phyloP scores from a whole-genome alignment of 257 asterid species.

The Solanum clarkiae region DNA sequence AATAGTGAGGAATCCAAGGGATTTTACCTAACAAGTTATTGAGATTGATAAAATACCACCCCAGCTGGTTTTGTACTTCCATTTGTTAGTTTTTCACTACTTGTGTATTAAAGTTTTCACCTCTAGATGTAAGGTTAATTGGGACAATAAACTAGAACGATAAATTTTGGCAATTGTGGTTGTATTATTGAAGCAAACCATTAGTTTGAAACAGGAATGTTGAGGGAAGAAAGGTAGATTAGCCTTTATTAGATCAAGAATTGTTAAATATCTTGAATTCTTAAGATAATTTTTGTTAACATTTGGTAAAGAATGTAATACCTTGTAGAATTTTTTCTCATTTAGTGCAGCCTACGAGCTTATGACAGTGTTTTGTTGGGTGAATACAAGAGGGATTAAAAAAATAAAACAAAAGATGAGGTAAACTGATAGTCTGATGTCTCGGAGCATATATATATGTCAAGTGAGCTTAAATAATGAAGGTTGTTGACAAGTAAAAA shows the following conservation, averaged over 20 bases:
- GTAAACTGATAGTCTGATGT: neutral
- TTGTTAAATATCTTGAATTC: neutral
- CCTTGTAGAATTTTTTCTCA: neutral
- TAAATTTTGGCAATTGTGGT: neutral
- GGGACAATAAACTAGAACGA: neutral
- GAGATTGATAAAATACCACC: neutral
- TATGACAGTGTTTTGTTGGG: neutral
- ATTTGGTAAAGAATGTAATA: neutral
- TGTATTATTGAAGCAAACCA: neutral
- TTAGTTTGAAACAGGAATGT: neutral
- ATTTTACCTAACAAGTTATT: neutral
- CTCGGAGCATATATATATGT: neutral
- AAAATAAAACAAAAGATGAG: neutral
- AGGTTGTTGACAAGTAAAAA: neutral
- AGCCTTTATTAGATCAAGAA: neutral
- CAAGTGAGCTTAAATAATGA: neutral
- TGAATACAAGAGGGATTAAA: neutral
- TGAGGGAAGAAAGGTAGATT: neutral
- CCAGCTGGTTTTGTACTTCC: neutral
- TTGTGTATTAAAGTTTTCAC: neutral
- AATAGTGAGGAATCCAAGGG: neutral
- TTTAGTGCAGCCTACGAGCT: neutral
- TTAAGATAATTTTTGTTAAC: neutral
- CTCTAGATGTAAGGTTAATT: neutral
- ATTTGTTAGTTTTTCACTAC: neutral